These are phyloP conservation scores for Letharia lupina DNA, from an alignment of 495 filamentous ascomycete species.

Conservation along the genomic window DNA sequence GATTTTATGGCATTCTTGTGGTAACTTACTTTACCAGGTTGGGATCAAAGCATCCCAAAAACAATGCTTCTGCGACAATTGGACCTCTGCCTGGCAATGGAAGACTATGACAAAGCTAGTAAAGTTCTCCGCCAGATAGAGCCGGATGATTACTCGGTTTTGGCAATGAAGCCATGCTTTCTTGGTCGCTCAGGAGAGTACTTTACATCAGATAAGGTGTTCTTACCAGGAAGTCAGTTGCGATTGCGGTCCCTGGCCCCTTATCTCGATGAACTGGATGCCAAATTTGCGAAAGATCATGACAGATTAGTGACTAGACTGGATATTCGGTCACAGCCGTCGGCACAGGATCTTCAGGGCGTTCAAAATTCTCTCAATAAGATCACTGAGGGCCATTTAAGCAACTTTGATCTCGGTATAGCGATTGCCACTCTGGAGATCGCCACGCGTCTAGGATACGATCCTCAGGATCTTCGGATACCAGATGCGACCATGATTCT, in stretches of 20 bases:
- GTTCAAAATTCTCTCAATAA: constrained; percentile 22
- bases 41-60: constrained; percentile 23
- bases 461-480: constrained; percentile 14
- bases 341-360: constrained; percentile 21
- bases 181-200: background rate
- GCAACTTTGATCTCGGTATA: constrained; percentile 20
- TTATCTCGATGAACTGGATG: constrained; percentile 25
- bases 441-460: constrained; percentile 19
- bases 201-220: constrained; percentile 2
- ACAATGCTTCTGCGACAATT: constrained; percentile 26
- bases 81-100: constrained; percentile 16
- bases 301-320: constrained; percentile 20
- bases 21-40: constrained; percentile 11
- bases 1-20: accelerated
- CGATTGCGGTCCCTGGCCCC: constrained; percentile 12
- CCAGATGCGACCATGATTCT: constrained; percentile 22
- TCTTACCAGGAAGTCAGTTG: constrained; percentile 12
- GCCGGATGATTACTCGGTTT: constrained; percentile 3
- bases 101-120: constrained; percentile 22
- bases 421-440: constrained; percentile 27
- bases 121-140: constrained; percentile 25
- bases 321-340: constrained; percentile 22
- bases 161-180: constrained; percentile 16
- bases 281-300: constrained; percentile 24
- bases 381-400: constrained; percentile 14